phyloP scores from a whole-genome alignment of 176 grass and related monocot species.

The Phoenix dactylifera region DNA sequence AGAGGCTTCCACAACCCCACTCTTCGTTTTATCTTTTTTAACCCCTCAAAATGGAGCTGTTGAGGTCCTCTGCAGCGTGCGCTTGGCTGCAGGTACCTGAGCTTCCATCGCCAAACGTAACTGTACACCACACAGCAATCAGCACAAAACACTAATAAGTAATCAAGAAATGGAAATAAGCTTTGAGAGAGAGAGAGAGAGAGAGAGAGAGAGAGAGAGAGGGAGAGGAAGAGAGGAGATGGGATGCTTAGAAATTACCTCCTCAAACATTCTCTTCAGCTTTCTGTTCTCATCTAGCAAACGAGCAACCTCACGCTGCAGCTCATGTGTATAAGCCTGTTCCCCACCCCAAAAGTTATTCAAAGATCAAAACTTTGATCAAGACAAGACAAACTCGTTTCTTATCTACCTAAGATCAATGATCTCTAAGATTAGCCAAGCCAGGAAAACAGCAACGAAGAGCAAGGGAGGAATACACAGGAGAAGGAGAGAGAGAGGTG shows the following conservation, averaged over 20 bases:
- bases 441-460: no score
- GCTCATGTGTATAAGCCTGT: slow-evolving; percentile 18
- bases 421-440: no score
- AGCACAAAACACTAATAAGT: neutral
- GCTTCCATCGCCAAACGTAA: neutral
- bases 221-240: neutral
- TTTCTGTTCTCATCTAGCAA: slow-evolving; percentile 14
- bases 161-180: neutral
- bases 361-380: no score
- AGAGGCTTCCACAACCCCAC: no score
- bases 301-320: slow-evolving; percentile 1
- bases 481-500: neutral
- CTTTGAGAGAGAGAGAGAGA: no score
- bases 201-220: neutral
- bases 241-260: neutral
- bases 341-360: neutral
- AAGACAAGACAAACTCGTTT: no score
- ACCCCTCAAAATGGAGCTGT: slow-evolving; percentile 22
- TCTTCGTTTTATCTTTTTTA: neutral
- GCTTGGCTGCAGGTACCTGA: neutral
- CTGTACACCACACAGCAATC: neutral
- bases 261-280: slow-evolving; percentile 4
- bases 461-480: no score
- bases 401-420: no score
- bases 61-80: neutral